Conservation (phyloP, 331 rosid genomes). For the Stylosanthes scabra region DNA sequence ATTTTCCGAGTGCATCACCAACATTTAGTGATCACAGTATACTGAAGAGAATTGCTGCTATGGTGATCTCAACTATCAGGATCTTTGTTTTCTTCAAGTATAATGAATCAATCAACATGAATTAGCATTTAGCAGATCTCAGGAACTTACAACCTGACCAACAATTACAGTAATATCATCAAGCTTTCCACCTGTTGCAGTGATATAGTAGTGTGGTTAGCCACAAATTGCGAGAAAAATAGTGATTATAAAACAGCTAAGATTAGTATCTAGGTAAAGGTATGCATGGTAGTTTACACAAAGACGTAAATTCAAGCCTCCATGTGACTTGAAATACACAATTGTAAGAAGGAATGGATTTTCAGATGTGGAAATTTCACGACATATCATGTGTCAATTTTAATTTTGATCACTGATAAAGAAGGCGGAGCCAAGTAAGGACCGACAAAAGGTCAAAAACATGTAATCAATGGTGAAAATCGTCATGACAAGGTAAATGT, state of each 20-base stretch:
- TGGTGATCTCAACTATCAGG: conserved; percentile 27
- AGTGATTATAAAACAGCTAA: background rate
- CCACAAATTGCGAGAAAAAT: background rate
- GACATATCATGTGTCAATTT: too few relatives aligned
- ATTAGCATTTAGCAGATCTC: conserved; percentile 43
- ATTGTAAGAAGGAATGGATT: too few relatives aligned
- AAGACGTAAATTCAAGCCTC: background rate
- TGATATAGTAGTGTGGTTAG: conserved; percentile 18
- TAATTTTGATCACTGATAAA: too few relatives aligned
- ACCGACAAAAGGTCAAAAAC: background rate
- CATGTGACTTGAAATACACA: background rate
- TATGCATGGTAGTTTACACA: background rate
- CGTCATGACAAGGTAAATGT: too few relatives aligned
- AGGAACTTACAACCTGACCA: conserved; percentile 72
- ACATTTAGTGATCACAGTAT: conserved; percentile 14
- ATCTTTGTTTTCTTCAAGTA: conserved; percentile 19
- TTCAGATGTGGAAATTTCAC: too few relatives aligned
- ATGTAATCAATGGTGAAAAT: background rate
- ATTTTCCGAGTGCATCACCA: conserved; percentile 33
- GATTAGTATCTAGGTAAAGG: background rate
- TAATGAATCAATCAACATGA: conserved; percentile 12
- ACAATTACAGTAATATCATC: conserved; percentile 87
- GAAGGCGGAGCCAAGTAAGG: background rate
- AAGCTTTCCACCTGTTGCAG: conserved; percentile 79
- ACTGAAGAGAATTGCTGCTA: conserved; percentile 20